Percentiles rank a stretch among this genome's conserved stretches.
phyloP scores from a whole-genome alignment of 2,329 filamentous ascomycete genomes.

The Fusarium abutilonis region DNA sequence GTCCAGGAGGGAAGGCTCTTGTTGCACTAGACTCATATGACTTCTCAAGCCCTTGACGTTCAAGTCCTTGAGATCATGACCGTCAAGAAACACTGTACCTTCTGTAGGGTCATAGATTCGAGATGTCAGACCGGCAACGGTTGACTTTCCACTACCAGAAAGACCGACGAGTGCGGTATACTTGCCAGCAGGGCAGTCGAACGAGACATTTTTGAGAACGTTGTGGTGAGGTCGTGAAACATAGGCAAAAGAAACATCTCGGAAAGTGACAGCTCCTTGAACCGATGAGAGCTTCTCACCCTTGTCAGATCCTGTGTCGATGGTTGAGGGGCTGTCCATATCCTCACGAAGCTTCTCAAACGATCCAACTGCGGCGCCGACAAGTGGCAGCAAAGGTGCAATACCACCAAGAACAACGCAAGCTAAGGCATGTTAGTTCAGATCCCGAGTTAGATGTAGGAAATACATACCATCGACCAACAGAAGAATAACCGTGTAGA shows the following conservation, averaged over 20 bases:
- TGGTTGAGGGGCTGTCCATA: constrained; percentile 61
- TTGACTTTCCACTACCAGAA: constrained; percentile 68
- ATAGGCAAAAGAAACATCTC: constrained; percentile 58
- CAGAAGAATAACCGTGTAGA: constrained; percentile 72
- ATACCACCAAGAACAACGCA: constrained; percentile 71
- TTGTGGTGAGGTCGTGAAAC: constrained; percentile 54
- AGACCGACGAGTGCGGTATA: constrained; percentile 67
- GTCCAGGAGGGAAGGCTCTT: constrained; percentile 57
- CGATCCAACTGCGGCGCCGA: constrained; percentile 66
- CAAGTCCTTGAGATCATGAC: constrained; percentile 57
- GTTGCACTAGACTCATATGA: constrained; percentile 57
- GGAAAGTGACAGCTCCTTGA: constrained; percentile 52
- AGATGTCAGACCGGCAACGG: constrained; percentile 63
- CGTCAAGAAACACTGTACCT: constrained; percentile 60
- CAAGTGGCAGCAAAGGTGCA: constrained; percentile 69
- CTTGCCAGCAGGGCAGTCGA: constrained; percentile 60
- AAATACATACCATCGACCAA: constrained; percentile 64
- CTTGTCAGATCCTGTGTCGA: constrained; percentile 54
- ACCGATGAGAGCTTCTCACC: constrained; percentile 57
- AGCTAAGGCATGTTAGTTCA: constrained; percentile 49
- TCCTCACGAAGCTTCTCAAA: constrained; percentile 68
- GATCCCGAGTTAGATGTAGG: too few relatives aligned
- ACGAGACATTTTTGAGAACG: constrained; percentile 56
- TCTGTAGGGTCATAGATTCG: constrained; percentile 66
- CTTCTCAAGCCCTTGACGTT: constrained; percentile 58